These are phyloP conservation scores for Xylaria digitata DNA, from an alignment of 2,329 filamentous ascomycete species.

Conservation along the genomic window DNA sequence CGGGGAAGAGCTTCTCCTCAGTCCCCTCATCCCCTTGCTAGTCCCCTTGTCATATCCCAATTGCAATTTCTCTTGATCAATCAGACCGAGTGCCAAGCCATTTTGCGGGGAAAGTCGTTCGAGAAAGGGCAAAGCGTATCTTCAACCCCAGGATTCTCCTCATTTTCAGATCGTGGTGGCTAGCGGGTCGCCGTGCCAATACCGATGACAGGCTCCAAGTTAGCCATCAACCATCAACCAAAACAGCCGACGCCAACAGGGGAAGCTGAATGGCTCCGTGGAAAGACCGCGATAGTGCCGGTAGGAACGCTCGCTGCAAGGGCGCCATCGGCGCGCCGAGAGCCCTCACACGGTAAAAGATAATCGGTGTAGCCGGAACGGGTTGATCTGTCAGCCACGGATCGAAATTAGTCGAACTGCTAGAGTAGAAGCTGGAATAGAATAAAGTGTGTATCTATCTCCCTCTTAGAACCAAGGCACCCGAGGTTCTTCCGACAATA, in stretches of 20 bases:
- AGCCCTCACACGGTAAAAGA: neutral
- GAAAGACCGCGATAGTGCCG: conserved; percentile 38
- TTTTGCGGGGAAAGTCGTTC: conserved; percentile 12
- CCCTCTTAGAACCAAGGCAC: too few species aligned
- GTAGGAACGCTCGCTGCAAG: conserved; percentile 9
- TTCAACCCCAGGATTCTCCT: conserved; percentile 31
- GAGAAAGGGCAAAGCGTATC: conserved; percentile 18
- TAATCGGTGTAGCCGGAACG: neutral
- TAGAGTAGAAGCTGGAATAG: neutral
- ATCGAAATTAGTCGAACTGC: neutral
- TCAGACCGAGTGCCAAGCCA: conserved; percentile 6
- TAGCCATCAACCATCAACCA: neutral
- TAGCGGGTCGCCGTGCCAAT: neutral
- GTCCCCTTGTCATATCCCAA: conserved; percentile 20
- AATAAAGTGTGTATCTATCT: too few species aligned
- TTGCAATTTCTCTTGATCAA: conserved; percentile 28
- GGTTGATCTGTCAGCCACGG: neutral
- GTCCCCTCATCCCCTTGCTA: conserved; percentile 10
- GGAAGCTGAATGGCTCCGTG: conserved; percentile 22
- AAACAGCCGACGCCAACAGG: conserved; percentile 15
- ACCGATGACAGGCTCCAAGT: conserved; percentile 13
- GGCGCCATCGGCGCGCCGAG: neutral
- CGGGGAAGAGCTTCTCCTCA: conserved; percentile 39
- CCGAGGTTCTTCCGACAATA: too few species aligned
- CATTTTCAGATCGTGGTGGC: conserved; percentile 23